These are phyloP conservation scores for Madurella fahalii DNA, from an alignment of 2,329 filamentous ascomycete species.

Conservation along the genomic window DNA sequence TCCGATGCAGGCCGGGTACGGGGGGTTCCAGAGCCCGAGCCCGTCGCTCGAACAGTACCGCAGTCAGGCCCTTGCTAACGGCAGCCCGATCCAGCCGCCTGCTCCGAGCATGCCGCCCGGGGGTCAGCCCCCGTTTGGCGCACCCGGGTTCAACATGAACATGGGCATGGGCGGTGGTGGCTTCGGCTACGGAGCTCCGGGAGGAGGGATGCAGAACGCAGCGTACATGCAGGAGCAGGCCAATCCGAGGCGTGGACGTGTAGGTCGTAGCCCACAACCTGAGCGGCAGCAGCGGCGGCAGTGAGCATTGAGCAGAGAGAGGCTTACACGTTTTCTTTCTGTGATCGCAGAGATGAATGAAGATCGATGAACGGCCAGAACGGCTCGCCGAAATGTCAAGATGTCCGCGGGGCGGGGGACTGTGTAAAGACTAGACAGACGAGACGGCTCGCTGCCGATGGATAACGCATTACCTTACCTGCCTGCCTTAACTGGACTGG, in stretches of 20 bases:
- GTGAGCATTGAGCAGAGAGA: neutral
- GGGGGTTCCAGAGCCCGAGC: conserved; percentile 46
- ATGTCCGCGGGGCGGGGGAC: neutral
- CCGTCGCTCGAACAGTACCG: conserved; percentile 55
- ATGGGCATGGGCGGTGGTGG: conserved; percentile 39
- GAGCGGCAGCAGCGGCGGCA: conserved; percentile 28
- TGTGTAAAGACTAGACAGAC: neutral
- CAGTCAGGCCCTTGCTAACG: conserved; percentile 47
- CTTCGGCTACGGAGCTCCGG: conserved; percentile 44
- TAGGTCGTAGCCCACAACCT: conserved; percentile 42
- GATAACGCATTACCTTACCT: neutral
- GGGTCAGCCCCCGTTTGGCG: conserved; percentile 42
- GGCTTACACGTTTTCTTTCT: neutral
- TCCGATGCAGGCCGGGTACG: conserved; percentile 52
- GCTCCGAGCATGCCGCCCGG: conserved; percentile 37
- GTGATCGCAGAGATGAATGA: neutral
- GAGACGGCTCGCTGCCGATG: neutral
- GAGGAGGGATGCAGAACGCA: conserved; percentile 42
- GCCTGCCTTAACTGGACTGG: neutral
- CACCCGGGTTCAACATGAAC: conserved; percentile 46
- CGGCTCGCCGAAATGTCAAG: neutral
- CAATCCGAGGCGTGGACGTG: conserved; percentile 55
- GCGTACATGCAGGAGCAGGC: conserved; percentile 54
- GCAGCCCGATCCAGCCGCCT: conserved; percentile 48
- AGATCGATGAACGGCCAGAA: neutral